phyloP scores from a whole-genome alignment of 768 basidiomycete genomes.

The Chalciporus pseudorubinellus region DNA sequence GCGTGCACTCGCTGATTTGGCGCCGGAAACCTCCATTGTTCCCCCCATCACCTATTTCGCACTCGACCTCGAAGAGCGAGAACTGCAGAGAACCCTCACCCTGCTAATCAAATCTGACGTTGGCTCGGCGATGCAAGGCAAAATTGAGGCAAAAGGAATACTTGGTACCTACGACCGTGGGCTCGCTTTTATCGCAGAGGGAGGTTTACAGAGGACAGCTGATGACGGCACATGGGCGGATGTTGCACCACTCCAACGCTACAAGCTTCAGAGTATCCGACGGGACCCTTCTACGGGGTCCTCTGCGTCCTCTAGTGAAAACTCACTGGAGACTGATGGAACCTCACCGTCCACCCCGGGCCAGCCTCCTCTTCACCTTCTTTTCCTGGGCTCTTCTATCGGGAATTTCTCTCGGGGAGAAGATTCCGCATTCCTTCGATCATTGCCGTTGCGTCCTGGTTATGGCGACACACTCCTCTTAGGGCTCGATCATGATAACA shows the following conservation, averaged over 20 bases:
- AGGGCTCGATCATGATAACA: conserved; percentile 87
- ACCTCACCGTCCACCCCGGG: conserved; percentile 48
- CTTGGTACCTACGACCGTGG: conserved; percentile 93
- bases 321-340: not conserved
- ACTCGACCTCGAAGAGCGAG: conserved; percentile 86
- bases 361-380: conserved; percentile 65
- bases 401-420: conserved; percentile 83
- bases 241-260: conserved; percentile 6
- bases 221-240: conserved; percentile 4
- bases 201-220: conserved; percentile 18
- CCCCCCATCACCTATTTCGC: conserved; percentile 82
- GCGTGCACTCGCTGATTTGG: conserved; percentile 59
- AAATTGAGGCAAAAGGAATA: conserved; percentile 78
- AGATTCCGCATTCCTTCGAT: conserved; percentile 69
- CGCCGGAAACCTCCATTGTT: conserved; percentile 32
- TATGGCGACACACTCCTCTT: conserved; percentile 81
- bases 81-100: conserved; percentile 76
- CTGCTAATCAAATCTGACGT: conserved; percentile 63
- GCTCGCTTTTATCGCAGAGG: conserved; percentile 67
- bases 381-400: conserved; percentile 90
- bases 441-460: conserved; percentile 73
- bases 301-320: conserved; percentile 25
- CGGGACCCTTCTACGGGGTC: conserved; percentile 42
- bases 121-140: conserved; percentile 60
- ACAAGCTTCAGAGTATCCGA: conserved; percentile 8